A percentile compares a stretch with the other conserved stretches of the same genome.
These are phyloP conservation scores for Erysiphe pulchra DNA, from an alignment of 2,329 filamentous ascomycete species.

Conservation along the genomic window DNA sequence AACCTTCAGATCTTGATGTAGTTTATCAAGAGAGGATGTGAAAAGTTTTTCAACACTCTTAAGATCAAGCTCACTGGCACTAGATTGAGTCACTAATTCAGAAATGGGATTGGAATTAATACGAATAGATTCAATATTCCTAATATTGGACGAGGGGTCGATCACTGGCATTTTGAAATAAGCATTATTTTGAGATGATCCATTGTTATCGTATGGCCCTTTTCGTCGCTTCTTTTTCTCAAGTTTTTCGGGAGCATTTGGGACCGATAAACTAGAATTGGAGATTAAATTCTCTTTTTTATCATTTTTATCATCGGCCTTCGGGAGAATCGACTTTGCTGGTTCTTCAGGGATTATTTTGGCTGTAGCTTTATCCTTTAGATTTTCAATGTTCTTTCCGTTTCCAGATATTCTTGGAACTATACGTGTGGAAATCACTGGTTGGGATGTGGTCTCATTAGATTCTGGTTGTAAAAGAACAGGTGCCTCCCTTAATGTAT, in stretches of 20 bases:
- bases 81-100: constrained; percentile 3
- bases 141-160: constrained; percentile 10
- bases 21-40: constrained; percentile 30
- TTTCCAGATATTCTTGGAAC: constrained; percentile 8
- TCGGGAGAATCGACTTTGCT: not conserved
- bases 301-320: not conserved
- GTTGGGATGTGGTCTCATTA: constrained; percentile 3
- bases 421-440: constrained; percentile 9
- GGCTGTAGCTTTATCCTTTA: constrained; percentile 2
- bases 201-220: constrained; percentile 17
- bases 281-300: constrained; percentile 4
- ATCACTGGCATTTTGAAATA: constrained; percentile 11
- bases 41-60: constrained; percentile 24
- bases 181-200: constrained; percentile 5
- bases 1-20: constrained; percentile 36
- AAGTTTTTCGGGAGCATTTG: constrained; percentile 23
- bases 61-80: constrained; percentile 13
- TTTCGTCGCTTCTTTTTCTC: constrained; percentile 53
- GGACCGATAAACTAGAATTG: constrained; percentile 7
- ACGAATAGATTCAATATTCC: constrained; percentile 9
- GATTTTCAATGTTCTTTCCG: constrained; percentile 8
- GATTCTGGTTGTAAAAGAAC: constrained; percentile 4
- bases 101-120: constrained; percentile 3
- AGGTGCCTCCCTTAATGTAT: constrained; percentile 26
- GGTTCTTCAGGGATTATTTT: not conserved